Evolutionary conservation across 768 basidiomycete species (phyloP).

Genomic region (Nidularia pulvinata): DNA sequence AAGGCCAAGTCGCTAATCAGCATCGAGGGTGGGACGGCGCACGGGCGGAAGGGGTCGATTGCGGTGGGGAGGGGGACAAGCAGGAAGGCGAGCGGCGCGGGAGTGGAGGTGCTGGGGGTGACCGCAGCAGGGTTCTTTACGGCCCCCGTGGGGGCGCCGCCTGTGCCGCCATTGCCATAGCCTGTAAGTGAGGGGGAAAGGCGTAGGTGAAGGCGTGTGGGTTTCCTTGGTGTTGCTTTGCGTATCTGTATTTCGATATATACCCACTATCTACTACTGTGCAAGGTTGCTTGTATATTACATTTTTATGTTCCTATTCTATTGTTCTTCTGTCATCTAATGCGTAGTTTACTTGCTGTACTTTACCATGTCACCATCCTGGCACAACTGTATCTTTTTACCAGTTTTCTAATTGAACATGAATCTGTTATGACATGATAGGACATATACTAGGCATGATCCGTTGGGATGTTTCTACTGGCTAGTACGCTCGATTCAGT

Average conservation of each 20-base stretch:
- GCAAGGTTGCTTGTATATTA: background rate
- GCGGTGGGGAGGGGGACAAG: constrained; percentile 62
- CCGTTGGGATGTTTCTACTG: too few relatives aligned
- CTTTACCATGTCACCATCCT: background rate
- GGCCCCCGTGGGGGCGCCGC: constrained; percentile 41
- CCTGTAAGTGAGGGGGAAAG: background rate
- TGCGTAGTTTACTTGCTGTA: background rate
- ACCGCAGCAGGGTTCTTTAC: constrained; percentile 81
- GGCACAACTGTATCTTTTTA: too few relatives aligned
- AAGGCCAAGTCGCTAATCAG: constrained; percentile 63
- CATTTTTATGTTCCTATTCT: background rate
- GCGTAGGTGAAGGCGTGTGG: background rate
- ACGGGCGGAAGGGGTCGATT: constrained; percentile 54
- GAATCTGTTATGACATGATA: too few relatives aligned
- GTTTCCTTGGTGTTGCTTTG: background rate
- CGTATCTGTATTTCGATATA: background rate
- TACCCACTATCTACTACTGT: background rate
- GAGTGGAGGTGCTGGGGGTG: constrained; percentile 74
- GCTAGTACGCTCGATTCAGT: too few relatives aligned
- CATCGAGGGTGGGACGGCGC: constrained; percentile 48
- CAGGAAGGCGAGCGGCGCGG: constrained; percentile 66
- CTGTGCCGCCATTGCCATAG: constrained; percentile 16
- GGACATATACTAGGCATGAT: too few relatives aligned
- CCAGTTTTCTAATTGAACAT: too few relatives aligned
- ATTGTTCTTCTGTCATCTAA: background rate